A percentile compares a stretch with the other conserved stretches of the same genome.
Evolutionary conservation across 108 stramenopile genomes (phyloP).

Genomic region (Nitzschia putrida): DNA sequence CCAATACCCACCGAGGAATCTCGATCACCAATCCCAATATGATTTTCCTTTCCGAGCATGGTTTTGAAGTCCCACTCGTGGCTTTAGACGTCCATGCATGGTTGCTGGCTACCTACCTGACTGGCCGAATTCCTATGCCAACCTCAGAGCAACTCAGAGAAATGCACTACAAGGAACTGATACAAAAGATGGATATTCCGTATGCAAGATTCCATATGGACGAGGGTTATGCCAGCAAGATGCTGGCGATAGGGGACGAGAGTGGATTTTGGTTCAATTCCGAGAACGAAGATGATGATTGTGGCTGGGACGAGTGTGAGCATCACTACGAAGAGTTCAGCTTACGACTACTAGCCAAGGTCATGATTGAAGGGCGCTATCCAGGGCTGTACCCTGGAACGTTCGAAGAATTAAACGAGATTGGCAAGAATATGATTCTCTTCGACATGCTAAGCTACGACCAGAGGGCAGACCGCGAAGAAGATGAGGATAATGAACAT

Average conservation of each 20-base stretch:
- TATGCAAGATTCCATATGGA: constrained; percentile 30
- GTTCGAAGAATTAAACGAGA: constrained; percentile 30
- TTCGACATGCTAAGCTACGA: constrained; percentile 5
- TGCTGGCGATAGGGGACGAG: not conserved
- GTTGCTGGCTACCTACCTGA: constrained; percentile 27
- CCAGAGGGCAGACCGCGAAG: not conserved
- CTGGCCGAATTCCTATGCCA: constrained; percentile 18
- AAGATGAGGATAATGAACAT: not conserved
- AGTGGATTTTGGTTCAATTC: not conserved
- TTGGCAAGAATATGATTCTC: constrained; percentile 23
- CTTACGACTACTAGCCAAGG: constrained; percentile 27
- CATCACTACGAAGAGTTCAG: not conserved
- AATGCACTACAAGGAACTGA: constrained; percentile 23
- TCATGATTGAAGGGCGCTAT: constrained; percentile 33
- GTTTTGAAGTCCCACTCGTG: constrained; percentile 35
- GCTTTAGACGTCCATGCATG: constrained; percentile 44
- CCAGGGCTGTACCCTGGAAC: constrained; percentile 40
- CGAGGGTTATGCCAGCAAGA: constrained; percentile 17
- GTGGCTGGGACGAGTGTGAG: constrained; percentile 20
- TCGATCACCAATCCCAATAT: constrained; percentile 49
- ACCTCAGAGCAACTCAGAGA: constrained; percentile 39
- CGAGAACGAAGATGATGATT: not conserved
- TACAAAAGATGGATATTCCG: constrained; percentile 25
- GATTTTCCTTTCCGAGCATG: constrained; percentile 45
- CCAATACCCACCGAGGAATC: constrained; percentile 34